Conservation (phyloP, 495 filamentous ascomycete genomes). For the Hypoxylon lienhwacheense region DNA sequence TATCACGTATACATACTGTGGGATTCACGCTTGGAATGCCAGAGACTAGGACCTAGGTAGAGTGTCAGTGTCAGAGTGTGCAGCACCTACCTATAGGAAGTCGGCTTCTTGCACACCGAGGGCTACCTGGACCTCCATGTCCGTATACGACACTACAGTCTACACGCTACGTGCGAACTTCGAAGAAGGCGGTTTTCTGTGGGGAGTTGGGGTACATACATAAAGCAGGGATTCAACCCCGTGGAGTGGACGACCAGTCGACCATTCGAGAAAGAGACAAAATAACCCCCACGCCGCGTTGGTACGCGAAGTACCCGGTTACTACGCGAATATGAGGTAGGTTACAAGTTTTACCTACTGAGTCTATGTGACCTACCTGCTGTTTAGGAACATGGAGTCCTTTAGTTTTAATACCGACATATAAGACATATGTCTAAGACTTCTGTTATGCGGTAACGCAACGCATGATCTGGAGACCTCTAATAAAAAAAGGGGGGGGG, state of each 20-base stretch:
- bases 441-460: conserved; percentile 19
- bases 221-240: conserved; percentile 33
- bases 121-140: no score
- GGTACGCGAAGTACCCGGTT: conserved; percentile 1
- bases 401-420: conserved; percentile 27
- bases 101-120: conserved; percentile 27
- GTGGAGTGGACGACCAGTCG: conserved; percentile 29
- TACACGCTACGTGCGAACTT: conserved; percentile 17
- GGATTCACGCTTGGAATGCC: no score
- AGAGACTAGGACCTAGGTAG: no score
- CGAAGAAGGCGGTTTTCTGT: conserved; percentile 19
- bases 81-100: background rate
- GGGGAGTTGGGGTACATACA: conserved; percentile 32
- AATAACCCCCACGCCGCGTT: conserved; percentile 23
- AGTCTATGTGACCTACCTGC: conserved; percentile 14
- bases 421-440: conserved; percentile 27
- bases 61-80: background rate
- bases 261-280: no score
- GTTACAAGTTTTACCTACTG: no score
- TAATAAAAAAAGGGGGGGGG: no score
- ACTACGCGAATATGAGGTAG: background rate
- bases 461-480: conserved; percentile 15
- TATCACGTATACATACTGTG: no score
- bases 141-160: background rate
- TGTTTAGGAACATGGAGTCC: conserved; percentile 18